phyloP scores from a whole-genome alignment of 352 stramenopile genomes.

The Globisporangium megalacanthum region DNA sequence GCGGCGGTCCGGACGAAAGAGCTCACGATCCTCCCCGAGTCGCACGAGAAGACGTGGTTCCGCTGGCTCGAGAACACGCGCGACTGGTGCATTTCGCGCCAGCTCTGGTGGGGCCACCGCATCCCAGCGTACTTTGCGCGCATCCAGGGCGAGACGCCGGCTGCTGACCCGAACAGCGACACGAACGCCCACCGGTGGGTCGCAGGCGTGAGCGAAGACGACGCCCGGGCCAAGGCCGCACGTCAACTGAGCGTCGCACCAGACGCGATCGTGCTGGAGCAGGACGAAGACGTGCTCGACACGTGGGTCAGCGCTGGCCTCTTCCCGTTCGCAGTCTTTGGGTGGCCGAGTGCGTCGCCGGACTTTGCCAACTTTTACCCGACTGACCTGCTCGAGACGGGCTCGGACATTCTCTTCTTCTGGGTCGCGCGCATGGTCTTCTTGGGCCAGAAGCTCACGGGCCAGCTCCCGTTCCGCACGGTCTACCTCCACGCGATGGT shows the following conservation, averaged over 20 bases:
- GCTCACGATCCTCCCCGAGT: constrained; percentile 74
- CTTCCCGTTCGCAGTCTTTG: constrained; percentile 92
- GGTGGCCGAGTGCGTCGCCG: constrained; percentile 57
- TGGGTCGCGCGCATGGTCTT: constrained; percentile 98
- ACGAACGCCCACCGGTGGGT: constrained; percentile 63
- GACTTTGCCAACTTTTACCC: constrained; percentile 94
- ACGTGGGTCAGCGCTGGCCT: constrained; percentile 98
- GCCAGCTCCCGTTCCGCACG: constrained; percentile 95
- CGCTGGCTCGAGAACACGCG: constrained; percentile 98
- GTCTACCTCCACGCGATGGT: constrained; percentile 98
- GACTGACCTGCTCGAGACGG: constrained; percentile 97
- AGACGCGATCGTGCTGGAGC: constrained; percentile 83
- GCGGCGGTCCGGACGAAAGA: constrained; percentile 75
- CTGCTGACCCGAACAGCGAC: constrained; percentile 73
- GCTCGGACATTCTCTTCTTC: constrained; percentile 99
- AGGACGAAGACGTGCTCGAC: constrained; percentile 99
- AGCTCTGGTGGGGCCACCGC: constrained; percentile 99
- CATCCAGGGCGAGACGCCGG: constrained; percentile 71
- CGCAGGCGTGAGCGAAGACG: constrained; percentile 70
- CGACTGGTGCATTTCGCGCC: constrained; percentile 99
- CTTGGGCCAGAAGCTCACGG: constrained; percentile 96
- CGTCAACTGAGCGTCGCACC: constrained; percentile 51
- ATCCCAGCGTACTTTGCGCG: constrained; percentile 98
- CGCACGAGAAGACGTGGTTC: constrained; percentile 95
- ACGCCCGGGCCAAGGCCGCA: constrained; percentile 87